Percentiles rank a stretch among this genome's conserved stretches.
Conservation (phyloP, 164 flowering plant species). For the Tetrastigma voinierianum region DNA sequence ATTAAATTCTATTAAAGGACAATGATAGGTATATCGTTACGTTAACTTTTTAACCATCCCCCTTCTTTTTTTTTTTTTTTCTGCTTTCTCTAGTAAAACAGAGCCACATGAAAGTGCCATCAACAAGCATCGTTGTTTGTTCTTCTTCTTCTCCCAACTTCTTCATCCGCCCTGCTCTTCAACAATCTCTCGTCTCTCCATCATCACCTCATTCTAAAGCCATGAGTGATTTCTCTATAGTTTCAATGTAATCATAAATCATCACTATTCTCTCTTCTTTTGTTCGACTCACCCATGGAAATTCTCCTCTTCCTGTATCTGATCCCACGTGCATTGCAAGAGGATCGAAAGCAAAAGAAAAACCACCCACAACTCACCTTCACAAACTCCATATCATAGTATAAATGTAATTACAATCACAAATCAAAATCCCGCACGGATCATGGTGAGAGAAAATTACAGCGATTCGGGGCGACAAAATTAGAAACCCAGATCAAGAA, state of each 20-base stretch:
- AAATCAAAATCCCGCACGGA: slow-evolving; percentile 4
- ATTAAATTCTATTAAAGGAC: too few species aligned
- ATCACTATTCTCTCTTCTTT: slow-evolving; percentile 10
- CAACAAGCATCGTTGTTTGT: slow-evolving; percentile 56
- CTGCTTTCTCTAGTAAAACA: slow-evolving; percentile 30
- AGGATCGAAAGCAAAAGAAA: slow-evolving; percentile 27
- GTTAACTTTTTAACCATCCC: not conserved
- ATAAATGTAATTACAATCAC: not conserved
- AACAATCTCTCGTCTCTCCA: slow-evolving; percentile 30
- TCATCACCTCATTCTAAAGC: slow-evolving; percentile 19
- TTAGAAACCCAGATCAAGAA: slow-evolving; percentile 2
- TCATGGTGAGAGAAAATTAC: not conserved
- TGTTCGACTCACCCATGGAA: slow-evolving; percentile 2
- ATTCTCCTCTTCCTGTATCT: slow-evolving; percentile 40
- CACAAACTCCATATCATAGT: not conserved
- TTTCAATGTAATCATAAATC: slow-evolving; percentile 9
- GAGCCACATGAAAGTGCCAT: slow-evolving; percentile 50
- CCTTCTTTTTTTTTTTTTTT: not conserved
- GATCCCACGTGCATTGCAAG: slow-evolving; percentile 61
- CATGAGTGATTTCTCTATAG: slow-evolving; percentile 23
- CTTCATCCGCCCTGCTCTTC: slow-evolving; percentile 33
- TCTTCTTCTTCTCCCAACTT: slow-evolving; percentile 54
- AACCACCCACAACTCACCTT: not conserved
- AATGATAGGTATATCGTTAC: not conserved
- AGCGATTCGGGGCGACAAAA: slow-evolving; percentile 4